Base-by-base conservation (phyloP, 1,284 basidiomycete species). In the Pseudozyma sp. region DNA sequence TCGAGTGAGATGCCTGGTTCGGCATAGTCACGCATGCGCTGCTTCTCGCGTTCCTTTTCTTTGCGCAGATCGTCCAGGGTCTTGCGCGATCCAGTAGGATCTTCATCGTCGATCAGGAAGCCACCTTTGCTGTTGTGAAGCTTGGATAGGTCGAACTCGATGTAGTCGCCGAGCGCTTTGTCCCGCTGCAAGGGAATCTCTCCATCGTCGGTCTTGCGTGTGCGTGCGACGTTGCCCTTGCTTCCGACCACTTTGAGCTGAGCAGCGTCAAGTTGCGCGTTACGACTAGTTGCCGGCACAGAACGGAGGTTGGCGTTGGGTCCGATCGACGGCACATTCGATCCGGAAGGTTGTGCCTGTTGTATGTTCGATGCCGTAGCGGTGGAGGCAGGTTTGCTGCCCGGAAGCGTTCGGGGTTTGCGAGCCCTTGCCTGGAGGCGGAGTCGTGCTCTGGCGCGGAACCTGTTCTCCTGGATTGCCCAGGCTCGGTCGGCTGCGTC, bases 111-210 rank as follows among this genome's bases (percentile, higher is more conserved):
- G 39, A 83, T 71, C 35, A 84, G 62, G 67, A 83, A 84, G 14
- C 82, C 82, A 54, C 82, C 82, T 55, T 83, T 82, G 46, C 76
- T 77, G 56, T 84, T 83, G 55, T 81, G 78, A 17, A 84, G 56
- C 42, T 78, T 77, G 51, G 72, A 77, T n/a, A 84, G 66, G 47
- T 84, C 82, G 48, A 81, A 84, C 58, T 84, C 82, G 58, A 84
- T 84, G 56, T 84, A 84, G 68, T 84, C 71, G 29, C 82, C 82
- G 34, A 84, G 73, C 1, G 65, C 52, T 53, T 80, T 79, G 55
- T 83, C 79, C 13, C 79, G 63, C 39, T 78, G 81, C 7, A 81
- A 45, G 2, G 77, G 75, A 4, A 66, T 66, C 53, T 76, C 72
- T 29, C 62, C 62, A 7, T 78, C 66, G 45, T 69, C 63, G 2